phyloP scores from a whole-genome alignment of 106 monocot species.

The Hemerocallis citrina region DNA sequence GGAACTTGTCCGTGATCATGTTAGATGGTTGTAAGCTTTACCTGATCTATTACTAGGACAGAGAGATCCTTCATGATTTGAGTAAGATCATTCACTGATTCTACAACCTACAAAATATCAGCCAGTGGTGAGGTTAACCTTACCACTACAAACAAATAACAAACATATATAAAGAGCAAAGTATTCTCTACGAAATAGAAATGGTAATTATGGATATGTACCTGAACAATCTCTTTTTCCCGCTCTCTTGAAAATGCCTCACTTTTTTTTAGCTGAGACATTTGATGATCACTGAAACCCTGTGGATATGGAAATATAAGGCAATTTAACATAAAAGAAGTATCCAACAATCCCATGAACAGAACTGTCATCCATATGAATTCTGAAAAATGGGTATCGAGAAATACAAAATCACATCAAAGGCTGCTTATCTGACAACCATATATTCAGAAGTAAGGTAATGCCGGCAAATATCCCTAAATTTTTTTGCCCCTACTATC shows the following conservation, averaged over 20 bases:
- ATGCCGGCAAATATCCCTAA: no score
- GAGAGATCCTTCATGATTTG: constrained; percentile 99
- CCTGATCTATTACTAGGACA: constrained; percentile 96
- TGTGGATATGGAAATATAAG: constrained; percentile 18
- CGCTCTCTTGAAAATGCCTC: constrained; percentile 79
- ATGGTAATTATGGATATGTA: not conserved
- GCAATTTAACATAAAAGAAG: not conserved
- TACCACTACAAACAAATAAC: not conserved
- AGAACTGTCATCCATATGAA: not conserved
- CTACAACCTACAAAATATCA: constrained; percentile 53
- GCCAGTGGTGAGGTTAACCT: constrained; percentile 4
- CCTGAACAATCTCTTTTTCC: constrained; percentile 89
- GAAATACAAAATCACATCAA: no score
- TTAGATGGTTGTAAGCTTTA: constrained; percentile 6
- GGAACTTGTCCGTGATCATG: no score
- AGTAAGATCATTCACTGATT: constrained; percentile 93
- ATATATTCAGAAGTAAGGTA: no score
- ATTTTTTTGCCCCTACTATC: no score
- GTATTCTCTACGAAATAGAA: not conserved
- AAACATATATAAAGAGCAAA: not conserved
- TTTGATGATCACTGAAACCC: constrained; percentile 67
- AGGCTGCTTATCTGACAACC: no score
- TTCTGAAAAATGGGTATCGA: not conserved
- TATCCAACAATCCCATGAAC: not conserved
- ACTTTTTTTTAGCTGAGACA: constrained; percentile 77